Evolutionary conservation across 805 yeast genomes (phyloP), one percentile per base, ranked within the genome.

Genomic region (Yarrowia porcina): DNA sequence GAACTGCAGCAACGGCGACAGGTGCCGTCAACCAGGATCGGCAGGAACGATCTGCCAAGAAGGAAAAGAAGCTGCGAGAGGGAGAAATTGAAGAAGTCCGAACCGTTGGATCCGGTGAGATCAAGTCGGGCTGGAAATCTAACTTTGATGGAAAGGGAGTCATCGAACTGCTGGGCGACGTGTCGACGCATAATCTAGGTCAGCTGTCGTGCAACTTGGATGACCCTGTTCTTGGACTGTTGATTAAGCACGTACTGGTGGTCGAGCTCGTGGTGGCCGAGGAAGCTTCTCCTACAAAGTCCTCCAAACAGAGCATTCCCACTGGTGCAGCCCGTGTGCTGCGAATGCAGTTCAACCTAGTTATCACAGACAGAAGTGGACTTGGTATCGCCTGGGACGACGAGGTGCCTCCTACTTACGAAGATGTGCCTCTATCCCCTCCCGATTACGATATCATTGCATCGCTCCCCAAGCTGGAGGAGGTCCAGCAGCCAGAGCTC

Each of bases 331-430:
- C 99, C 0, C 79, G 99, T 54, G 96, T 94, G 1, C 77, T 94
- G 65, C 78, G 98, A 67, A 94, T 94, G 97, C 97, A 92, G 73
- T 93, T 94, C 76, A 87, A 88, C 67, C 69, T 93, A n/a, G 78
- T 79, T 2, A 75, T 94, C 21, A 88, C 96, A 2, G 98, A 92
- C 72, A 80, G 98, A 65, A 87, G 96, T 0, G 99, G 99, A 0
- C 79, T 94, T 42, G 99, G 99, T 4, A 90, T 94, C 30, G 88
- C 97, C 0, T 94, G 99, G 98, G 97, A 93, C 74, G 97, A 93
- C 71, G 99, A 94, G 74, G 98, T 96, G 17, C 99, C 99, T 1
- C 99, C 99, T 0, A 88, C 91, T 20, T 94, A 94, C 70, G 90
- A 84, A 61, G 93, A 90, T 67, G 91, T 94, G 20, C 84, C 96